Percentiles rank a stretch among this genome's conserved stretches.
Evolutionary conservation across 2,329 filamentous ascomycete species (phyloP).

Genomic region (Fusarium pseudograminearum): DNA sequence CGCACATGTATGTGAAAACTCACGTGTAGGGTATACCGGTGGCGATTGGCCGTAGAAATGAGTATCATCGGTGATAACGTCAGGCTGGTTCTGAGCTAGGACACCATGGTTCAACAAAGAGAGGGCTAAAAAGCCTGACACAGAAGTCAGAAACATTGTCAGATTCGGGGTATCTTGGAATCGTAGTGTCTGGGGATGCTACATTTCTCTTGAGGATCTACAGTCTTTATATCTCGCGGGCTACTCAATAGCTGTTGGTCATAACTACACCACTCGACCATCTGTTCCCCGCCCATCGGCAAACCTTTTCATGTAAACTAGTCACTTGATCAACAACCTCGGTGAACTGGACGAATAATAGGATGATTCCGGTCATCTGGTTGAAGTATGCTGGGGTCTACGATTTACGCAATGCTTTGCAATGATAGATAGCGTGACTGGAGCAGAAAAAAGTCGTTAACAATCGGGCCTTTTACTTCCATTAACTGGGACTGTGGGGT

Average conservation of each 20-base stretch:
- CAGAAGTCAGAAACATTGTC: slow-evolving; percentile 1
- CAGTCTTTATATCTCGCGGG: background rate
- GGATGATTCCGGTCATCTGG: slow-evolving; percentile 1
- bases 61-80: slow-evolving; percentile 5
- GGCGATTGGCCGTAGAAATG: slow-evolving; percentile 18
- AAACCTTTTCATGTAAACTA: background rate
- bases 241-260: background rate
- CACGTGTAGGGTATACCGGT: slow-evolving; percentile 12
- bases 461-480: slow-evolving; percentile 20
- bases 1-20: background rate
- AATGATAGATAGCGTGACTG: background rate
- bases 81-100: background rate
- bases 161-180: background rate
- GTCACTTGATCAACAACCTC: background rate
- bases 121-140: slow-evolving; percentile 6
- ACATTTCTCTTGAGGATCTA: background rate
- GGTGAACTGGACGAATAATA: background rate
- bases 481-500: slow-evolving; percentile 5
- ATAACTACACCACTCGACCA: background rate
- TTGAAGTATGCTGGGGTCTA: background rate
- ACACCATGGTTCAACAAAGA: slow-evolving; percentile 5
- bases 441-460: background rate
- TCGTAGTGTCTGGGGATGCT: background rate
- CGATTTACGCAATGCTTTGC: slow-evolving; percentile 10
- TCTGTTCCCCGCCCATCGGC: slow-evolving; percentile 1